Evolutionary conservation across 805 yeast genomes (phyloP).

Genomic region (Pichia heedii): DNA sequence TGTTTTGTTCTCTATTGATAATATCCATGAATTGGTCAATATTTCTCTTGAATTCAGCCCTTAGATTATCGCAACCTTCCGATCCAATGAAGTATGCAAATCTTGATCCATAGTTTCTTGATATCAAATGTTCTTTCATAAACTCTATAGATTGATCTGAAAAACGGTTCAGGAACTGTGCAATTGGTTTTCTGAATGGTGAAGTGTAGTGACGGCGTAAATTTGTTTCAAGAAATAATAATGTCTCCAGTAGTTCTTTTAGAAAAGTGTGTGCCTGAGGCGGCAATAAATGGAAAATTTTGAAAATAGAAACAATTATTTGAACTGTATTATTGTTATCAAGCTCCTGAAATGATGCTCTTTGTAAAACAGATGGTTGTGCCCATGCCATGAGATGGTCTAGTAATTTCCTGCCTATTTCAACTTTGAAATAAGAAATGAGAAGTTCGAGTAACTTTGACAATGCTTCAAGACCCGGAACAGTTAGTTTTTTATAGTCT

Average conservation of each 20-base stretch:
- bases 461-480: constrained; percentile 82
- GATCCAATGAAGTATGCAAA: constrained; percentile 57
- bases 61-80: constrained; percentile 46
- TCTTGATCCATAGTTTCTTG: constrained; percentile 55
- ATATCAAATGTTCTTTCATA: constrained; percentile 56
- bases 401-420: constrained; percentile 84
- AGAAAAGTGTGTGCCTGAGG: constrained; percentile 86
- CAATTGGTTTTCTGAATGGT: constrained; percentile 87
- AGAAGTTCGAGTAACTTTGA: constrained; percentile 78
- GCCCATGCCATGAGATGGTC: constrained; percentile 98
- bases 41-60: constrained; percentile 45
- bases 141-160: constrained; percentile 64
- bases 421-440: constrained; percentile 91
- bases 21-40: constrained; percentile 38
- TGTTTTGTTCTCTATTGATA: constrained; percentile 38
- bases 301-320: constrained; percentile 81
- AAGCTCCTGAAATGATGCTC: constrained; percentile 71
- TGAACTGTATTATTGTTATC: constrained; percentile 74
- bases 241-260: constrained; percentile 73
- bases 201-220: constrained; percentile 78
- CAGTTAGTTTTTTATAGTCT: constrained; percentile 85
- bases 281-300: constrained; percentile 86
- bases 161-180: constrained; percentile 77
- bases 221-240: constrained; percentile 71
- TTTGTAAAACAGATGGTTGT: constrained; percentile 65